Base-by-base conservation (phyloP, 169 alveolate species). In the Plasmodium billcollinsi region DNA sequence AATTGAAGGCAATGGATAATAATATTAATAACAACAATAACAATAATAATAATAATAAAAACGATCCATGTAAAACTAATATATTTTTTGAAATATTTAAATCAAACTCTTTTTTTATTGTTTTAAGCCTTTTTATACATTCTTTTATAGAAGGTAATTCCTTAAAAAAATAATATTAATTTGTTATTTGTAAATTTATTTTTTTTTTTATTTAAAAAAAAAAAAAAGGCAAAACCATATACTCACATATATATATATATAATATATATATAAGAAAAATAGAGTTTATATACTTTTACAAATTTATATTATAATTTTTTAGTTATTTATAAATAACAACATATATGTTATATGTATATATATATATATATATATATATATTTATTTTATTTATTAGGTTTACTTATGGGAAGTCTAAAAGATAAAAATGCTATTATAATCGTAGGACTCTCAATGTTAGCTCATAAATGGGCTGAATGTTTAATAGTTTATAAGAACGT, bases 401-500 rank as follows among this genome's bases (percentile, higher is more conserved):
- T 76, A 29, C 75, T 76, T 63, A 76, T 76, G 67, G 89, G 89
- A 11, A 76, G 89, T 58, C 67, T 76, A 76, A 76, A 76, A 76
- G 89, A 76, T 59, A 66, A 76, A 50, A 76, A 76, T 69, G 78
- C 89, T 58, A 47, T 76, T 47, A 67, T 58, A 65, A 52, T 76
- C 15, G 89, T 76, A n/a, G 89, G 74, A 1, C 89, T 76, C 21
- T 76, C 89, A 39, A 76, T 76, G 89, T 24, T 76, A 76, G 89
- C 89, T 18, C 89, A 76, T 76, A 76, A 76, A 63, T 76, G 89
- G 89, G 89, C 78, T 50, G 89, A 76, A 52, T 76, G 89, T 58
- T 65, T 76, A 58, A 76, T 76, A 14, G 69, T 76, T 21, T 76
- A 76, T 45, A 76, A 76, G 69, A 76, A 76, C 24, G 74, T 66